phyloP scores from a whole-genome alignment of 2,329 filamentous ascomycete species.

The Sporothrix curviconia region DNA sequence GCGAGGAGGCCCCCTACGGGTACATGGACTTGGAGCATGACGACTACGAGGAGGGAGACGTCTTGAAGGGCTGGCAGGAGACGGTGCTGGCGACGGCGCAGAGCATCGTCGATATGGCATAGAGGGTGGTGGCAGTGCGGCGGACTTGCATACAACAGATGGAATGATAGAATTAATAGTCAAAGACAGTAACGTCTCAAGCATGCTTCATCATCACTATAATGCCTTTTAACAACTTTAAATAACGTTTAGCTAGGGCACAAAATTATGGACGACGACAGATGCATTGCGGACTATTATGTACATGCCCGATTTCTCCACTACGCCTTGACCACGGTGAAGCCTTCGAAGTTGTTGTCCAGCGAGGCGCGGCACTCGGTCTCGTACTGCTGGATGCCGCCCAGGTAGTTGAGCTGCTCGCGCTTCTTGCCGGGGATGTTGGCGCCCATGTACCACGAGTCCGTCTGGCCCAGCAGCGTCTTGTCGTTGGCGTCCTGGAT shows the following conservation, averaged over 20 bases:
- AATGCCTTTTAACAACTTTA: no score
- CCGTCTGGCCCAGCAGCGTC: constrained; percentile 16
- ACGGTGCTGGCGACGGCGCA: constrained; percentile 8
- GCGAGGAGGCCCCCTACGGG: constrained; percentile 10
- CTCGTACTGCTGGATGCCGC: constrained; percentile 15
- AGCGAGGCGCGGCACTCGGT: constrained; percentile 14
- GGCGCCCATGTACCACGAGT: constrained; percentile 22
- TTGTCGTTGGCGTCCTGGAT: constrained; percentile 17
- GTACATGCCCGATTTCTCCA: no score
- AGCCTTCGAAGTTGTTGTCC: background rate
- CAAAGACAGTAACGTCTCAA: no score
- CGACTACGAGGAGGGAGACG: constrained; percentile 13
- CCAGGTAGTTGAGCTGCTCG: constrained; percentile 20
- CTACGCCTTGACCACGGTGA: constrained; percentile 9
- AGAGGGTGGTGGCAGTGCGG: background rate
- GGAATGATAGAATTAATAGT: no score
- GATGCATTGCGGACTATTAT: no score
- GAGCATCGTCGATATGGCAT: constrained; percentile 1
- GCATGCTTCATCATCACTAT: no score
- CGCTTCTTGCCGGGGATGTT: constrained; percentile 23
- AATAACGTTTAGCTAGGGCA: no score
- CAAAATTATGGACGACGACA: no score
- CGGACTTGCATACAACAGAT: no score
- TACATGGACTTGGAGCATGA: constrained; percentile 10
- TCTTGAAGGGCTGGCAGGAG: constrained; percentile 10